These are phyloP conservation scores for Trichophyton equinum DNA, from an alignment of 2,329 filamentous ascomycete genomes.

Conservation along the genomic window DNA sequence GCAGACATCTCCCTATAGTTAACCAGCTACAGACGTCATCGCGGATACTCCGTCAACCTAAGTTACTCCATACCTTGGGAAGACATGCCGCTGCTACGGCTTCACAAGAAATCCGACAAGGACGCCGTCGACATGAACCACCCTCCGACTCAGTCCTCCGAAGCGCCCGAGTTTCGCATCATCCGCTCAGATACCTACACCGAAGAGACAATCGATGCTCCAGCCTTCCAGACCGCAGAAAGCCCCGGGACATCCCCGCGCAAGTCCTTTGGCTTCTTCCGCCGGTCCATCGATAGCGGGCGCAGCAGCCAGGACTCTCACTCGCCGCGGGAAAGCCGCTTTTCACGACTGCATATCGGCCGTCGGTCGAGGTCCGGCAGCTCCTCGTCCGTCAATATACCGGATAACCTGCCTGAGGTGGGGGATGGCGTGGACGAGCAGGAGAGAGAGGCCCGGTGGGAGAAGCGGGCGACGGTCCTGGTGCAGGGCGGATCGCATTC, in stretches of 20 bases:
- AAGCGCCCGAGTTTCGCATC: constrained; percentile 62
- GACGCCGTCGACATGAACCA: constrained; percentile 13
- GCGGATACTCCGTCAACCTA: no score
- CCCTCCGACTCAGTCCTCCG: constrained; percentile 1
- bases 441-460: constrained; percentile 66
- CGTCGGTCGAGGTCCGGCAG: constrained; percentile 38
- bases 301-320: constrained; percentile 1
- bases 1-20: neutral
- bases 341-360: constrained; percentile 57
- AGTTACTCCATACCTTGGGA: no score
- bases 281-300: constrained; percentile 17
- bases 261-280: constrained; percentile 25
- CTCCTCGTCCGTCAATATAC: constrained; percentile 59
- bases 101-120: constrained; percentile 51
- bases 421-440: constrained; percentile 37
- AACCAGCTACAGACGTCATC: constrained; percentile 1
- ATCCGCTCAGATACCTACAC: constrained; percentile 71
- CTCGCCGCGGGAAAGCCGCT: constrained; percentile 17
- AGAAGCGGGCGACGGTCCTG: constrained; percentile 81
- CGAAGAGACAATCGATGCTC: constrained; percentile 65
- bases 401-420: constrained; percentile 67
- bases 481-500: constrained; percentile 40
- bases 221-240: constrained; percentile 25
- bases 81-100: constrained; percentile 43
- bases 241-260: constrained; percentile 11